A percentile compares a stretch with the other conserved stretches of the same genome.
Evolutionary conservation across 1,284 basidiomycete genomes (phyloP).

Genomic region (Leccinum subatratum): DNA sequence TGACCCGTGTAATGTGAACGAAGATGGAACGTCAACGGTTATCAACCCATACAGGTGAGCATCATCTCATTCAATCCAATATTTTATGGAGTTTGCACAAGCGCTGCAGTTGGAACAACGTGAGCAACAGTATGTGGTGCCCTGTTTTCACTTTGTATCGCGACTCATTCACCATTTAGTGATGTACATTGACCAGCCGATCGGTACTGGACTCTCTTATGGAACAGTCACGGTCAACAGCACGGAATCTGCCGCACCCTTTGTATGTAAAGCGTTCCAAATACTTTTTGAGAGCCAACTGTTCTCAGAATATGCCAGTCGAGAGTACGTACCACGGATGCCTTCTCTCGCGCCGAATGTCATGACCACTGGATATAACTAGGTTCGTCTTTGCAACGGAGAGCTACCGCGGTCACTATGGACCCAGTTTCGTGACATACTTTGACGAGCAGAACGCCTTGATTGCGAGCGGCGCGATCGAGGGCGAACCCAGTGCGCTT

Average conservation of each 20-base stretch:
- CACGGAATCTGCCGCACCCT: conserved; percentile 44
- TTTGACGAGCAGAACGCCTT: conserved; percentile 62
- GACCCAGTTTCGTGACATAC: conserved; percentile 58
- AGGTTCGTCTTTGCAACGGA: conserved; percentile 65
- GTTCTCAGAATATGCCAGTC: conserved; percentile 53
- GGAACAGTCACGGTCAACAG: conserved; percentile 54
- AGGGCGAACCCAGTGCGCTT: conserved; percentile 43
- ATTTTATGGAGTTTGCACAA: conserved; percentile 1
- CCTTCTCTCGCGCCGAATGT: not conserved
- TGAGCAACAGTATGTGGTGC: conserved; percentile 52
- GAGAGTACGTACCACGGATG: conserved; percentile 42
- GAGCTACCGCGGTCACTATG: conserved; percentile 69
- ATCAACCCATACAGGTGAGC: conserved; percentile 32
- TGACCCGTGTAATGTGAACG: conserved; percentile 30
- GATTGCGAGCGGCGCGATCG: conserved; percentile 45
- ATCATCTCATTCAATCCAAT: not conserved
- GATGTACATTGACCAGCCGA: conserved; percentile 75
- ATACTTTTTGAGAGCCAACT: conserved; percentile 59
- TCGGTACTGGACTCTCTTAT: conserved; percentile 64
- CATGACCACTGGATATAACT: not conserved
- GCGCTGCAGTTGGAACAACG: conserved; percentile 58
- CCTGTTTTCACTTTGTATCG: not conserved
- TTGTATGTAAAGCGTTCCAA: conserved; percentile 64
- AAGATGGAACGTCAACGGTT: conserved; percentile 23
- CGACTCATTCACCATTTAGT: conserved; percentile 36